A percentile compares a stretch with the other conserved stretches of the same genome.
Conservation (phyloP, 306 rosid genomes). For the Medicago truncatula region DNA sequence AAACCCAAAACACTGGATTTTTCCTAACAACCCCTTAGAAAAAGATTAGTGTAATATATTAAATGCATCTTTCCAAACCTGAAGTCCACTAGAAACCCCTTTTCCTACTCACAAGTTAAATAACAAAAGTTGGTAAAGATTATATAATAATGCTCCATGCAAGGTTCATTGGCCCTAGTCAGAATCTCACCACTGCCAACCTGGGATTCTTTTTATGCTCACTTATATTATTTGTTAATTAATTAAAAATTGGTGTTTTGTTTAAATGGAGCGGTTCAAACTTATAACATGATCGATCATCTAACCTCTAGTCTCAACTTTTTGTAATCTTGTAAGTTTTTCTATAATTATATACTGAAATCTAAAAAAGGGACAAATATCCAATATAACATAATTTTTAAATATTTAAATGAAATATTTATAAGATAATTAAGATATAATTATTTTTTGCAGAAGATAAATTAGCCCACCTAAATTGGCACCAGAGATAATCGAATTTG, state of each 20-base stretch:
- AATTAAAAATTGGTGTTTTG: slow-evolving; percentile 1
- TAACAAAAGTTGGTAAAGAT: slow-evolving; percentile 61
- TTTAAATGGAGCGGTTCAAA: slow-evolving; percentile 52
- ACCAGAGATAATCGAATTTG: too few relatives aligned
- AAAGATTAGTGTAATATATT: slow-evolving; percentile 41
- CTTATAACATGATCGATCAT: slow-evolving; percentile 51
- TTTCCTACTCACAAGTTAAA: slow-evolving; percentile 45
- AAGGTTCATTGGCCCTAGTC: slow-evolving; percentile 91
- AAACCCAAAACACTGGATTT: slow-evolving; percentile 65
- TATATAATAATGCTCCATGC: slow-evolving; percentile 54
- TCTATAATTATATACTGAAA: not conserved
- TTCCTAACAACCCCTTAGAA: slow-evolving; percentile 57
- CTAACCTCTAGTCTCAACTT: slow-evolving; percentile 41
- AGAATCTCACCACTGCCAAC: slow-evolving; percentile 90
- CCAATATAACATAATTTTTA: not conserved
- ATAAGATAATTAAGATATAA: too few relatives aligned
- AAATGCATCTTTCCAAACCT: slow-evolving; percentile 72
- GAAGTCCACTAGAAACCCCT: slow-evolving; percentile 76
- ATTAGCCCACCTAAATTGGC: too few relatives aligned
- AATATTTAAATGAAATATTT: too few relatives aligned
- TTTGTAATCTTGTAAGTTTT: slow-evolving; percentile 1
- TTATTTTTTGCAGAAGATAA: too few relatives aligned
- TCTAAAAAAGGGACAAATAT: not conserved
- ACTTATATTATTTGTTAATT: slow-evolving; percentile 17
- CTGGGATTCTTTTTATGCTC: slow-evolving; percentile 74